A percentile compares a stretch with the other conserved stretches of the same genome.
These are phyloP conservation scores for Ambrosiella cleistominuta DNA, from an alignment of 2,329 filamentous ascomycete genomes.

Conservation along the genomic window DNA sequence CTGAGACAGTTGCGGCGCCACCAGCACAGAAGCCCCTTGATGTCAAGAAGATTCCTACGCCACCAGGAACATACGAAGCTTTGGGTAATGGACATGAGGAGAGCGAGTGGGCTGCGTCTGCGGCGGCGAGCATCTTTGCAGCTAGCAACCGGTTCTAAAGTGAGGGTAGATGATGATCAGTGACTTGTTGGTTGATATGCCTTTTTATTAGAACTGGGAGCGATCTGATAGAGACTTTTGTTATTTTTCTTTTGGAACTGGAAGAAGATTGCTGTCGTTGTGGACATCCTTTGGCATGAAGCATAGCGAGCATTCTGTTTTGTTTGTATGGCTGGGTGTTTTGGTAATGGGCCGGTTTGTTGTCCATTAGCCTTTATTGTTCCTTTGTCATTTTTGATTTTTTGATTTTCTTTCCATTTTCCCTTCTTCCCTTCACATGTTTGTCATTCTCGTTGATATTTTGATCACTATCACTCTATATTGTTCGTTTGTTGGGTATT, in stretches of 20 bases:
- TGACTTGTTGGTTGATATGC: constrained; percentile 1
- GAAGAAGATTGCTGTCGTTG: constrained; percentile 4
- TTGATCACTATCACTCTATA: constrained; percentile 1
- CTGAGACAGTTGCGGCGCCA: constrained; percentile 33
- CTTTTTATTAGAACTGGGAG: background rate
- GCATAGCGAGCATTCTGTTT: constrained; percentile 5
- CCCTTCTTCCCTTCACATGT: background rate
- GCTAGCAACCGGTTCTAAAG: constrained; percentile 44
- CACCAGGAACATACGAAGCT: constrained; percentile 31
- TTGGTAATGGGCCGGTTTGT: background rate
- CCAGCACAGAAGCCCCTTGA: constrained; percentile 49
- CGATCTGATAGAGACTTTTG: constrained; percentile 7
- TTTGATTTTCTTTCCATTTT: constrained; percentile 4
- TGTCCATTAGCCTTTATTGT: constrained; percentile 2
- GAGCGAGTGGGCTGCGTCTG: constrained; percentile 73
- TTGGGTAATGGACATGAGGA: constrained; percentile 48
- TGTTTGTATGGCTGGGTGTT: constrained; percentile 7
- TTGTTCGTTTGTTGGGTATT: background rate
- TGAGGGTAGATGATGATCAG: constrained; percentile 3
- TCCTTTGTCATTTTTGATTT: constrained; percentile 1
- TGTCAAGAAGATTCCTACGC: constrained; percentile 78
- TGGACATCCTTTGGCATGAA: constrained; percentile 1
- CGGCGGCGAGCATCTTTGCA: constrained; percentile 65
- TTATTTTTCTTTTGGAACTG: constrained; percentile 16
- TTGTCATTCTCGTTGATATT: constrained; percentile 4